These are phyloP conservation scores for Guadua angustifolia DNA, from an alignment of 176 grass and related monocot genomes.

Conservation along the genomic window DNA sequence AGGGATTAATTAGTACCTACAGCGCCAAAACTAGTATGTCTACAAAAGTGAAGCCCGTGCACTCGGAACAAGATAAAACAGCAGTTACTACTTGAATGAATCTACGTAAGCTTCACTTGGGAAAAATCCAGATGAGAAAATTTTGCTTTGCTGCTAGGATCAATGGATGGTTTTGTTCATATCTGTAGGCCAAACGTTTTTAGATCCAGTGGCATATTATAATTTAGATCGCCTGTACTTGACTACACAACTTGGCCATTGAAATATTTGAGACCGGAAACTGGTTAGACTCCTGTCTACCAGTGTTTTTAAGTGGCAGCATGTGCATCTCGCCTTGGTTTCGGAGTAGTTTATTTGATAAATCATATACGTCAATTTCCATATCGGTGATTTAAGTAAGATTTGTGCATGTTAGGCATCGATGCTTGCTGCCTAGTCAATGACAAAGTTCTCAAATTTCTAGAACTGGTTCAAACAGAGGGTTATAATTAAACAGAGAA, in stretches of 20 bases:
- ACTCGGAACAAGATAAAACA: constrained; percentile 33
- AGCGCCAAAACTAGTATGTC: constrained; percentile 26
- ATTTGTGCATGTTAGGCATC: constrained; percentile 23
- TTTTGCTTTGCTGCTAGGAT: constrained; percentile 46
- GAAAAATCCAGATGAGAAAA: constrained; percentile 43
- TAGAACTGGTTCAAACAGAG: constrained; percentile 13
- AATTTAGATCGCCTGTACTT: constrained; percentile 2
- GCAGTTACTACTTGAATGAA: constrained; percentile 29
- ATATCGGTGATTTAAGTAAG: constrained; percentile 19
- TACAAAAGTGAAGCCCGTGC: constrained; percentile 45
- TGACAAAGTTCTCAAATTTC: constrained; percentile 32
- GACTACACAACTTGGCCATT: constrained; percentile 21
- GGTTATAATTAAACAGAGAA: constrained; percentile 36
- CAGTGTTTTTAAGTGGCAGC: constrained; percentile 12
- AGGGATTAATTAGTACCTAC: constrained; percentile 6
- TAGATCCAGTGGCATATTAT: constrained; percentile 25
- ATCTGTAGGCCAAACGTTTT: neutral
- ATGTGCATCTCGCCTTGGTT: constrained; percentile 43
- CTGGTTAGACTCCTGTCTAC: constrained; percentile 46
- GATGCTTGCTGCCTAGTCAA: constrained; percentile 30
- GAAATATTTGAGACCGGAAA: constrained; percentile 40
- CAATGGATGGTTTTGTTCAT: constrained; percentile 33
- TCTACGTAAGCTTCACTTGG: constrained; percentile 56
- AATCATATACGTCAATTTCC: neutral
- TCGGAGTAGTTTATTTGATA: constrained; percentile 16